Evolutionary conservation across 345 rosid genomes (phyloP).

Genomic region (Laguncularia racemosa): DNA sequence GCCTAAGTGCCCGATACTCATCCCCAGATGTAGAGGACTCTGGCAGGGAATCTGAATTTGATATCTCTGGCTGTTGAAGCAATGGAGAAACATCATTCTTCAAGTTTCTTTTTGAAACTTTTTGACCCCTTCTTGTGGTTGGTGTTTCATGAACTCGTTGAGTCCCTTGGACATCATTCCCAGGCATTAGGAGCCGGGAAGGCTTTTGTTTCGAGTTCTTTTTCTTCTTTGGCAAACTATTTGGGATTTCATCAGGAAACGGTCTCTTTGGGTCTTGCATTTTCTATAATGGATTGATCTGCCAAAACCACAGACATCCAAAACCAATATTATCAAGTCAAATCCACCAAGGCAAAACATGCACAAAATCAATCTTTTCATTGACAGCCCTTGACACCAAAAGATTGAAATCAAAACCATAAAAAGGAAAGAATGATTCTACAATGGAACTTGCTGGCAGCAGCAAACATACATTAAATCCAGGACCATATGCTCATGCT

Average conservation of each 20-base stretch:
- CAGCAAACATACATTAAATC: no score
- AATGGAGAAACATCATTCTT: constrained; percentile 36
- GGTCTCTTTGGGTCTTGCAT: constrained; percentile 54
- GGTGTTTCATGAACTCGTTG: constrained; percentile 20
- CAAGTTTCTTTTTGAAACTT: constrained; percentile 32
- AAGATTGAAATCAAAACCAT: no score
- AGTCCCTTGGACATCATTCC: constrained; percentile 18
- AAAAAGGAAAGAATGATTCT: no score
- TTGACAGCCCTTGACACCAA: no score
- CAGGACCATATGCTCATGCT: no score
- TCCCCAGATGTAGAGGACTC: constrained; percentile 52
- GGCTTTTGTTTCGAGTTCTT: constrained; percentile 28
- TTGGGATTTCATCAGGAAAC: constrained; percentile 31
- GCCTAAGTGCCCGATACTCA: constrained; percentile 63
- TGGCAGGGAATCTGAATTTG: constrained; percentile 59
- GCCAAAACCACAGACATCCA: not conserved
- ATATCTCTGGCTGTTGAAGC: constrained; percentile 50
- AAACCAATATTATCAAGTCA: not conserved
- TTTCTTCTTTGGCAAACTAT: constrained; percentile 36
- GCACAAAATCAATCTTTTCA: not conserved
- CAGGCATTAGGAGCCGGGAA: constrained; percentile 27
- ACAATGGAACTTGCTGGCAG: no score
- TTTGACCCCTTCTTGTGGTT: constrained; percentile 23
- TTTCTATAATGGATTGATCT: constrained; percentile 11
- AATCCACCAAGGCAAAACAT: not conserved